Base-by-base conservation (phyloP, 257 asterid genomes). In the Handroanthus guayacan region DNA sequence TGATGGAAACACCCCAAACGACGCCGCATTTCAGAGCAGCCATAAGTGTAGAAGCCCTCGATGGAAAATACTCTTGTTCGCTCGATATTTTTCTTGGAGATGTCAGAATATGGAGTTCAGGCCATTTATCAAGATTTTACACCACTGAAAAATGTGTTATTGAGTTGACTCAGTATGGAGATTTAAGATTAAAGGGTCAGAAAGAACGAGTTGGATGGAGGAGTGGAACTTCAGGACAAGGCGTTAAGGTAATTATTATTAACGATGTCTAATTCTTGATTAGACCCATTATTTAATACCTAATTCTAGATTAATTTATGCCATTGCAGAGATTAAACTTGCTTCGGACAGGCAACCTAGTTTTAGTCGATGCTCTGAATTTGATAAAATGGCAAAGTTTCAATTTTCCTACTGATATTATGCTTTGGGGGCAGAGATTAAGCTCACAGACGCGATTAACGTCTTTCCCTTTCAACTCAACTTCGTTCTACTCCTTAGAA, bases 371-470 rank as follows among this genome's bases (percentile, higher is more conserved):
- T 86, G 86, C 85, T 31, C 52, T 66, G 69, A 80, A 86, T 83
- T 71, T 73, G 56, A 92, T 92, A 54, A 92, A 90, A 82, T 94
- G 97, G 98, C 97, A 94, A 70, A 94, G 87, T 69, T 94, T 94
- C 94, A 94, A 94, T 88, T 92, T 90, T 48, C 98, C 98, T 2
- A 90, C 98, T 12, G 90, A 94, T 55, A 45, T 80, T 16, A 94
- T 94, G 96, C 87, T 94, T 1, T 92, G 96, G 97, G 97, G 97
- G 6, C 98, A 94, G 69, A 85, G 96, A 66, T 81, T 94, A 51
- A 94, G 98, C 77, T 87, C 97, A 7, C 85, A 76, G 78, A 94
- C 98, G 60, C 83, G 94, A 74, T 69, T 92, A 73, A 91, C 97
- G 2, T 85, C 98, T 25, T 91, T 90, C 86, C 87, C 96, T 6